phyloP scores from a whole-genome alignment of 2,329 filamentous ascomycete species.

The Diatrype stigma region DNA sequence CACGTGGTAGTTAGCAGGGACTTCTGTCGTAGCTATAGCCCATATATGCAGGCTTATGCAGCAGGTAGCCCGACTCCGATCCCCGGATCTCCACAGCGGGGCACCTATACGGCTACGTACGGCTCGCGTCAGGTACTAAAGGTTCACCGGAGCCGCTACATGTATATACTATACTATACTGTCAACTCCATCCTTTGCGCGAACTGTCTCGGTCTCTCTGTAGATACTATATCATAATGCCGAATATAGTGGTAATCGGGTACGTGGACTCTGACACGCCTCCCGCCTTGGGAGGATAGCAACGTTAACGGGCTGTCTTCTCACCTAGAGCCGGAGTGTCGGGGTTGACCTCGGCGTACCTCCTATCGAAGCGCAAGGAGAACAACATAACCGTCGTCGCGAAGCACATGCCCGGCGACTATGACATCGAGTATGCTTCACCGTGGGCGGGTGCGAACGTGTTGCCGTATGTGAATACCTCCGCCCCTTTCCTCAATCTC shows the following conservation, averaged over 20 bases:
- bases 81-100: background rate
- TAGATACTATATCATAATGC: slow-evolving; percentile 13
- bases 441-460: slow-evolving; percentile 28
- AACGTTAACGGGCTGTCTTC: background rate
- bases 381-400: slow-evolving; percentile 63
- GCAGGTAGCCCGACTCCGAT: background rate
- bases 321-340: slow-evolving; percentile 26
- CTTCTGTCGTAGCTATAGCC: too few relatives aligned
- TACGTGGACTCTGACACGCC: too few relatives aligned
- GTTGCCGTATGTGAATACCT: slow-evolving; percentile 22
- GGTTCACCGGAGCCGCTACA: background rate
- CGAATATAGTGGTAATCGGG: slow-evolving; percentile 28
- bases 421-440: slow-evolving; percentile 83
- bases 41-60: too few relatives aligned
- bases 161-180: too few relatives aligned
- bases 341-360: slow-evolving; percentile 29
- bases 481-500: background rate
- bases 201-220: background rate
- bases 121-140: background rate
- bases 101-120: background rate
- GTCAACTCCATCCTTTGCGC: background rate
- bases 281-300: too few relatives aligned
- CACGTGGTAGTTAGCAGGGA: too few relatives aligned
- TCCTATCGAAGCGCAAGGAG: slow-evolving; percentile 27
- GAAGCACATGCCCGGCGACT: slow-evolving; percentile 91